phyloP scores from a whole-genome alignment of 2,329 filamentous ascomycete genomes.

The Fusarium euwallaceae region DNA sequence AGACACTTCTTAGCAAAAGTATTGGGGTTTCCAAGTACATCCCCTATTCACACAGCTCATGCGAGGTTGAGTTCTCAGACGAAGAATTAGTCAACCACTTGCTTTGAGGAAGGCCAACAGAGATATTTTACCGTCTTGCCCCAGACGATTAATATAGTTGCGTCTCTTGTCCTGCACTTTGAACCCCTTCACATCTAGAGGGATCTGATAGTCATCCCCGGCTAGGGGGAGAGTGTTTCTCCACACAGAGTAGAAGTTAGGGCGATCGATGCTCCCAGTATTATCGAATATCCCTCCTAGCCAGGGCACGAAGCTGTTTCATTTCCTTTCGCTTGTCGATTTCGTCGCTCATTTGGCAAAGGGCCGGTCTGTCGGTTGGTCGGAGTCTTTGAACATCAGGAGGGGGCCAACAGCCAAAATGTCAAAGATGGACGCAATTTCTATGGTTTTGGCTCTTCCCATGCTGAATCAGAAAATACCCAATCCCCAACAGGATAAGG shows the following conservation, averaged over 20 bases:
- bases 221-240: constrained; percentile 36
- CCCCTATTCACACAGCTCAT: constrained; percentile 18
- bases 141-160: constrained; percentile 21
- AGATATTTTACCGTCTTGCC: constrained; percentile 20
- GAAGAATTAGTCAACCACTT: constrained; percentile 18
- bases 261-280: constrained; percentile 30
- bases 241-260: constrained; percentile 39
- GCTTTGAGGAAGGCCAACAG: constrained; percentile 15
- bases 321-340: not conserved
- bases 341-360: constrained; percentile 5
- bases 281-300: too few species aligned
- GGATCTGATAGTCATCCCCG: constrained; percentile 37
- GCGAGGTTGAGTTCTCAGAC: constrained; percentile 35
- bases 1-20: not conserved
- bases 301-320: constrained; percentile 12
- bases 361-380: constrained; percentile 2
- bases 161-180: not conserved
- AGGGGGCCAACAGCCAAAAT: constrained; percentile 30
- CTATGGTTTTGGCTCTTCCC: constrained; percentile 18
- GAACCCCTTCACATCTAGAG: constrained; percentile 9
- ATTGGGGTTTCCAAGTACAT: not conserved
- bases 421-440: constrained; percentile 17
- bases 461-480: not conserved
- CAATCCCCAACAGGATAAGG: not conserved
- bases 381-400: not conserved